Percentiles rank a stretch among this genome's conserved stretches.
Conservation (phyloP, 2,329 filamentous ascomycete genomes). For the Hypoxylon sp. region DNA sequence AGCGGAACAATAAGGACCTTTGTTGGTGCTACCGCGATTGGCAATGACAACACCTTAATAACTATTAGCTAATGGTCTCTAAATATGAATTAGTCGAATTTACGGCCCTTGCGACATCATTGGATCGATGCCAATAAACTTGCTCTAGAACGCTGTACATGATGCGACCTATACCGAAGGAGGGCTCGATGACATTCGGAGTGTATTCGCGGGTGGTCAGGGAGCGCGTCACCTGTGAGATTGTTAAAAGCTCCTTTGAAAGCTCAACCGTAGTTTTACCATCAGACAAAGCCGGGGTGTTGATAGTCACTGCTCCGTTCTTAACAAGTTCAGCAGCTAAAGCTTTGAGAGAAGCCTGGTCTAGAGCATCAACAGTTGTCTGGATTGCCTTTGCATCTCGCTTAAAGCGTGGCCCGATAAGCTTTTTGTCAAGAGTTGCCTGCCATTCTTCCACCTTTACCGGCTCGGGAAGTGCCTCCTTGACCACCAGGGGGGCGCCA, state of each 20-base stretch:
- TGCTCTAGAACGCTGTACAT: not conserved
- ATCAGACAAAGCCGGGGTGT: not conserved
- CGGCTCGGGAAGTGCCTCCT: constrained; percentile 83
- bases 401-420: constrained; percentile 77
- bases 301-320: not conserved
- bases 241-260: not conserved
- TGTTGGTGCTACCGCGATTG: not conserved
- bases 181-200: not conserved
- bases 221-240: not conserved
- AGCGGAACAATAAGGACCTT: not conserved
- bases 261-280: not conserved
- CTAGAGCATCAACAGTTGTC: constrained; percentile 71
- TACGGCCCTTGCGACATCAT: not conserved
- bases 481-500: constrained; percentile 80
- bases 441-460: constrained; percentile 86
- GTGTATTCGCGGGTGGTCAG: not conserved
- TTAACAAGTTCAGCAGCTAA: constrained; percentile 52
- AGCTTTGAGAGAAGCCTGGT: constrained; percentile 74
- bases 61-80: not conserved
- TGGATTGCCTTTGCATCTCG: constrained; percentile 76
- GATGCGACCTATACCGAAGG: not conserved
- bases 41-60: not conserved
- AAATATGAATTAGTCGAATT: not conserved
- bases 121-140: not conserved
- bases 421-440: constrained; percentile 76